phyloP scores from a whole-genome alignment of 1,139 yeast genomes.

The Geotrichum aggregatum region DNA sequence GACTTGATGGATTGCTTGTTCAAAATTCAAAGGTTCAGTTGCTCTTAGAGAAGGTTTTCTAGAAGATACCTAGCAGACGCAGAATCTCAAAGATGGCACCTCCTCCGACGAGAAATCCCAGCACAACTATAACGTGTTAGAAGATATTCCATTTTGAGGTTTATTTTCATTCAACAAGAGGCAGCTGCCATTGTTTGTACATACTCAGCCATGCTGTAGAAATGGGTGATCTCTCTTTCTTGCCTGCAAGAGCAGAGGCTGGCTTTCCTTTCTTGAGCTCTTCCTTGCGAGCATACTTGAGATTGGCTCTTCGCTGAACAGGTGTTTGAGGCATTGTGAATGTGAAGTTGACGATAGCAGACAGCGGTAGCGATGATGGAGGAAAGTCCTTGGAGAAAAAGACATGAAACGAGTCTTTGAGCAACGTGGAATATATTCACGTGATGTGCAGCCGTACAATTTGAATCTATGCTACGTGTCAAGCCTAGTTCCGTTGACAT shows the following conservation, averaged over 20 bases:
- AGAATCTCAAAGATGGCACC: constrained; percentile 75
- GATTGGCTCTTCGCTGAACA: constrained; percentile 78
- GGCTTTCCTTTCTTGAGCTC: constrained; percentile 58
- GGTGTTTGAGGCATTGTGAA: constrained; percentile 57
- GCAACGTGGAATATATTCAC: constrained; percentile 1
- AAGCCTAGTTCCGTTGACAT: too few species aligned
- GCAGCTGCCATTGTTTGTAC: constrained; percentile 31
- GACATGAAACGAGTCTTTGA: not conserved
- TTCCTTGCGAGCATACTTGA: constrained; percentile 69
- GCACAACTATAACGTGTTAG: constrained; percentile 22
- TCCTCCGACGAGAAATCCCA: constrained; percentile 72
- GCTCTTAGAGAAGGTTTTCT: constrained; percentile 2
- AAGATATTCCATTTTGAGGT: not conserved
- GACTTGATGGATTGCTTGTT: too few species aligned
- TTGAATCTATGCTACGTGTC: too few species aligned
- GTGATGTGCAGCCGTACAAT: too few species aligned
- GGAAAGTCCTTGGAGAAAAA: not conserved
- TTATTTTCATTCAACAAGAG: not conserved
- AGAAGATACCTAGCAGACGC: constrained; percentile 32
- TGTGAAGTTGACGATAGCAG: not conserved
- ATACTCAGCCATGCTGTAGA: constrained; percentile 57
- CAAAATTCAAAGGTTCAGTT: not conserved
- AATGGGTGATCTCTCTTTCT: constrained; percentile 46
- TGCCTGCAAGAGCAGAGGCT: constrained; percentile 51
- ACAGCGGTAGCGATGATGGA: not conserved